These are phyloP conservation scores for Meripilus lineatus DNA, from an alignment of 1,284 basidiomycete genomes.

Conservation along the genomic window DNA sequence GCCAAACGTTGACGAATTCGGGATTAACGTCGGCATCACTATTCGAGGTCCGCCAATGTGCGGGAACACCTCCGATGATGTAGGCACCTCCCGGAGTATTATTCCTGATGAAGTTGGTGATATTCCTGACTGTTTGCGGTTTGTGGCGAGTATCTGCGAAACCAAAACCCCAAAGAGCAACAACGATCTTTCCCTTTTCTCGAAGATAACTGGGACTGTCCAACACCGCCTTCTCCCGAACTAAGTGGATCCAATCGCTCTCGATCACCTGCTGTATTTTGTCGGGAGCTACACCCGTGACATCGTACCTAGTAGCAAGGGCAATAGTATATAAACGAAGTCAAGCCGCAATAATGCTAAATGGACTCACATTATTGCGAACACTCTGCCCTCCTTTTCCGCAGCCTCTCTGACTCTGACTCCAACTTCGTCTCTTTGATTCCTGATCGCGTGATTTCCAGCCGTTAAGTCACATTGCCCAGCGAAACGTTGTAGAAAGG, in stretches of 20 bases:
- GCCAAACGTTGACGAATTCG: constrained; percentile 58
- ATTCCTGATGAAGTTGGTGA: constrained; percentile 50
- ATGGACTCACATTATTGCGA: constrained; percentile 66
- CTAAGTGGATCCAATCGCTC: constrained; percentile 65
- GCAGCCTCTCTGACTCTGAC: constrained; percentile 66
- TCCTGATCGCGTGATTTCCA: constrained; percentile 48
- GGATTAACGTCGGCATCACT: constrained; percentile 64
- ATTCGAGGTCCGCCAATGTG: constrained; percentile 64
- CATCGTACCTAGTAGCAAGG: constrained; percentile 58
- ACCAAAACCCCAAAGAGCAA: constrained; percentile 72
- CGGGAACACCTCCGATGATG: constrained; percentile 61
- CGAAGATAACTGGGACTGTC: constrained; percentile 67
- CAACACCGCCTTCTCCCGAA: constrained; percentile 52
- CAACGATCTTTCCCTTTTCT: constrained; percentile 61
- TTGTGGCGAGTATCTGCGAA: constrained; percentile 59
- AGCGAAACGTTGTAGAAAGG: constrained; percentile 71
- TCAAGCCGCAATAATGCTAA: constrained; percentile 1
- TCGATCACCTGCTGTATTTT: constrained; percentile 54
- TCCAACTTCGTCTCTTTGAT: constrained; percentile 67
- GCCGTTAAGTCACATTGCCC: constrained; percentile 51
- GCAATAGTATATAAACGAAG: constrained; percentile 7
- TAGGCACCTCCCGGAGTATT: constrained; percentile 68
- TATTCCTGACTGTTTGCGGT: constrained; percentile 49
- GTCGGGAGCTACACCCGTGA: constrained; percentile 59
- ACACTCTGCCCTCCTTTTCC: constrained; percentile 70